Evolutionary conservation across 1,139 yeast species (phyloP), one percentile per base, ranked within the genome.

Genomic region (Petasospora rhodanensis): DNA sequence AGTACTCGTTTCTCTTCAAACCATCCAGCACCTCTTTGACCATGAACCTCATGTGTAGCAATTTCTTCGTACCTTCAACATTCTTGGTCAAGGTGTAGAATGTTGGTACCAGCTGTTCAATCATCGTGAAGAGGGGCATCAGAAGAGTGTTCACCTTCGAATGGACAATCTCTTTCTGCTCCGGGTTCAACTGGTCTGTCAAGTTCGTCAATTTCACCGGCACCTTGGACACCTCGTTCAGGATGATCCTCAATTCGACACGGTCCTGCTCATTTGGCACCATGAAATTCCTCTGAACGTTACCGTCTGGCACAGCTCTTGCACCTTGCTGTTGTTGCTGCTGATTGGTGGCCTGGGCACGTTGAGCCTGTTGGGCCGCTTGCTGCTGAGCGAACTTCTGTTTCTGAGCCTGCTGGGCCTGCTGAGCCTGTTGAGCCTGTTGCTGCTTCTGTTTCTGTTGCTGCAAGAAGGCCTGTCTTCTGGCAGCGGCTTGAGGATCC

Each of bases 1-100:
- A 65, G 57, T 72, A 79, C 37, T 72, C 58, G 24, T 83, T 77
- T 56, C 76, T 64, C 49, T 75, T 70, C 55, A 81, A 59, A 44
- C 73, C 76, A 34, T 84, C 93, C 52, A 79, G 62, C 41, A 85
- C 82, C 53, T 79, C 81, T 49, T 77, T 79, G 27, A 85, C 76
- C 81, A 85, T 80, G 42, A 76, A 70, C 56, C 85, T 79, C 69
- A 84, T 76, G 54, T 83, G 91, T 40, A 86, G 68, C 42, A 86
- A 70, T 43, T 84, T 72, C 49, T 76, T 76, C 1, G 95, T 81
- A 6, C 85, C 89, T 36, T 77, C 85, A 28, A 69, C 71, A 53
- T 81, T 83, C 47, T 79, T 74, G 2, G 93, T 80, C 37, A 85
- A 66, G 40, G 80, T 72, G 52, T 73, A 85, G 49, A 83, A 84